These are phyloP conservation scores for Trametes punicea DNA, from an alignment of 768 basidiomycete genomes.

Conservation along the genomic window DNA sequence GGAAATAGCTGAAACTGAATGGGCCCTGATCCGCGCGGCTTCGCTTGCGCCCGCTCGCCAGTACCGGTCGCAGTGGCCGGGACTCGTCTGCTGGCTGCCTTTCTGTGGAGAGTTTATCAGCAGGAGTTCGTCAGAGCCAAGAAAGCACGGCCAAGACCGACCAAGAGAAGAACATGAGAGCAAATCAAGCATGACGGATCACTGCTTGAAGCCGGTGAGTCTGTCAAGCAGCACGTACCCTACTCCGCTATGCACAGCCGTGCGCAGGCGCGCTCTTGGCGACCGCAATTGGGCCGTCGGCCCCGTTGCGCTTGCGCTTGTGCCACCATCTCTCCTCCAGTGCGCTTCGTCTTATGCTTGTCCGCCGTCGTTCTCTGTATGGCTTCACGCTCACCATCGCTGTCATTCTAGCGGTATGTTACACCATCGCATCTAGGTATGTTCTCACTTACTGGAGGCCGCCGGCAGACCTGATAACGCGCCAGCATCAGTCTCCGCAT, in stretches of 20 bases:
- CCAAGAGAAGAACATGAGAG: no score
- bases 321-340: not conserved
- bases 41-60: no score
- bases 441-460: not conserved
- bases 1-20: not conserved
- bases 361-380: constrained; percentile 13
- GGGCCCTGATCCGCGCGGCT: constrained; percentile 1
- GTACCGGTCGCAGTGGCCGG: no score
- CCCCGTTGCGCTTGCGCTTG: not conserved
- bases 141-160: no score
- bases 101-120: no score
- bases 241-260: no score
- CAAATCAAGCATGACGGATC: no score
- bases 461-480: not conserved
- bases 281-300: not conserved
- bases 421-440: constrained; percentile 14
- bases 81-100: no score
- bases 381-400: constrained; percentile 3
- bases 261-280: constrained; percentile 1
- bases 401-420: constrained; percentile 3
- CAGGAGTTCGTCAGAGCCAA: no score
- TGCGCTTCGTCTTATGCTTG: constrained; percentile 8
- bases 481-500: constrained; percentile 45
- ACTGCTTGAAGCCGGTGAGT: not conserved
- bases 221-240: no score